These are phyloP conservation scores for Lepidium didymum DNA, from an alignment of 345 rosid genomes.

Conservation along the genomic window DNA sequence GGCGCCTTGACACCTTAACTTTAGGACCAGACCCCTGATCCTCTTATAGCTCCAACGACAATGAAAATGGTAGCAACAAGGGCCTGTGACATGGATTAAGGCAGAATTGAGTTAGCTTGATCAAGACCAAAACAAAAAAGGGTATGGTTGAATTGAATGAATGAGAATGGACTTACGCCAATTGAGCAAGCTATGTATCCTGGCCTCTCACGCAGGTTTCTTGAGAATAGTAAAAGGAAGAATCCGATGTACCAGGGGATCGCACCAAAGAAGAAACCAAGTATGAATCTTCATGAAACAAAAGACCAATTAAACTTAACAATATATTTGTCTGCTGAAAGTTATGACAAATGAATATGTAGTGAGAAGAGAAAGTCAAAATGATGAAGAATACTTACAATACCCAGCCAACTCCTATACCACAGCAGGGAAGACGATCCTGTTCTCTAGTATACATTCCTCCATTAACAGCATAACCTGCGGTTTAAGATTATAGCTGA, in stretches of 20 bases:
- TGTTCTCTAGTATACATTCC: neutral
- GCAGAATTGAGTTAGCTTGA: neutral
- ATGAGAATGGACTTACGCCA: conserved; percentile 19
- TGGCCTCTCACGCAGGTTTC: conserved; percentile 22
- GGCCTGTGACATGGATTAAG: conserved; percentile 1
- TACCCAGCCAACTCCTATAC: conserved; percentile 26
- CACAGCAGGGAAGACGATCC: conserved; percentile 28
- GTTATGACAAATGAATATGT: neutral
- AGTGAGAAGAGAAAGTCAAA: neutral
- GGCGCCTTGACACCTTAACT: conserved; percentile 5
- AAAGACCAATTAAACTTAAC: neutral
- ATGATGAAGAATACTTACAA: conserved; percentile 16
- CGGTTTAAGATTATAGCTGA: neutral
- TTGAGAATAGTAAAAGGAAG: conserved; percentile 15
- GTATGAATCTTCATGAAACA: conserved; percentile 23
- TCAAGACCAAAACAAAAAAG: neutral
- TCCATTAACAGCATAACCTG: conserved; percentile 23
- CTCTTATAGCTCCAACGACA: conserved; percentile 4
- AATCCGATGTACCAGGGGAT: conserved; percentile 30
- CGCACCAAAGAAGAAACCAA: conserved; percentile 25
- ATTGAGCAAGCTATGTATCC: conserved; percentile 27
- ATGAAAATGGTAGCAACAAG: conserved; percentile 10
- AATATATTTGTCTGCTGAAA: too few relatives aligned
- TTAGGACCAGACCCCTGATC: conserved; percentile 10
- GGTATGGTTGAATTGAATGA: neutral